These are phyloP conservation scores for Porodaedalea pini DNA, from an alignment of 1,284 basidiomycete genomes.

Conservation along the genomic window DNA sequence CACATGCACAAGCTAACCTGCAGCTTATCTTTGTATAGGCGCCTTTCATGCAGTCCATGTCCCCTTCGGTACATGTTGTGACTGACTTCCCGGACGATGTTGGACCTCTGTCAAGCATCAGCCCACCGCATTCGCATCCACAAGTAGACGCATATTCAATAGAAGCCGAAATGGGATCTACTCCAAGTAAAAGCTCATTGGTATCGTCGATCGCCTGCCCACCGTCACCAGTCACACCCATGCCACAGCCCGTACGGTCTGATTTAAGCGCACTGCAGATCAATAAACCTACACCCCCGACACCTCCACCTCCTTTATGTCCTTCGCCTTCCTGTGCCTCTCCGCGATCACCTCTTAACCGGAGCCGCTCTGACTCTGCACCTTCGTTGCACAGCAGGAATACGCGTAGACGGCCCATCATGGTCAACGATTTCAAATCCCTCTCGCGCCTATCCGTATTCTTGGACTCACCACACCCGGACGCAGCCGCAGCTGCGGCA, in stretches of 20 bases:
- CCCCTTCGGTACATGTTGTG: conserved; percentile 9
- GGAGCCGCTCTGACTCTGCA: conserved; percentile 26
- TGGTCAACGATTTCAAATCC: conserved; percentile 40
- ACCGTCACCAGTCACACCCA: conserved; percentile 42
- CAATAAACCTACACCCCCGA: conserved; percentile 34
- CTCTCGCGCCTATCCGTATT: conserved; percentile 39
- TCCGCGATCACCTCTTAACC: conserved; percentile 20
- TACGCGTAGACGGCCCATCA: conserved; percentile 35
- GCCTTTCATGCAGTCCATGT: conserved; percentile 1
- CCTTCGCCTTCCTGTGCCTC: conserved; percentile 6
- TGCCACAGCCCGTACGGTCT: conserved; percentile 38
- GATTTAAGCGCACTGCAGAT: conserved; percentile 17
- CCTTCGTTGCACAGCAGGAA: conserved; percentile 6
- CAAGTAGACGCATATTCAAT: conserved; percentile 12
- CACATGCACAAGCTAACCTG: background rate
- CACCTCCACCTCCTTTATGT: conserved; percentile 12
- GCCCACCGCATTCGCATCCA: conserved; percentile 2
- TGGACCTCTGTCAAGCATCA: conserved; percentile 9
- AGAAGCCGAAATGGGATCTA: conserved; percentile 3
- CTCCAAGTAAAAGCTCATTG: background rate
- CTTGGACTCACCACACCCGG: conserved; percentile 34
- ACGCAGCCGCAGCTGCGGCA: background rate
- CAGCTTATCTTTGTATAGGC: background rate
- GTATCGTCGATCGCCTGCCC: conserved; percentile 25
- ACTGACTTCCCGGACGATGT: conserved; percentile 19